Evolutionary conservation across 805 yeast species (phyloP), one percentile per base, ranked within the genome.

Genomic region (Clavispora asparagi): DNA sequence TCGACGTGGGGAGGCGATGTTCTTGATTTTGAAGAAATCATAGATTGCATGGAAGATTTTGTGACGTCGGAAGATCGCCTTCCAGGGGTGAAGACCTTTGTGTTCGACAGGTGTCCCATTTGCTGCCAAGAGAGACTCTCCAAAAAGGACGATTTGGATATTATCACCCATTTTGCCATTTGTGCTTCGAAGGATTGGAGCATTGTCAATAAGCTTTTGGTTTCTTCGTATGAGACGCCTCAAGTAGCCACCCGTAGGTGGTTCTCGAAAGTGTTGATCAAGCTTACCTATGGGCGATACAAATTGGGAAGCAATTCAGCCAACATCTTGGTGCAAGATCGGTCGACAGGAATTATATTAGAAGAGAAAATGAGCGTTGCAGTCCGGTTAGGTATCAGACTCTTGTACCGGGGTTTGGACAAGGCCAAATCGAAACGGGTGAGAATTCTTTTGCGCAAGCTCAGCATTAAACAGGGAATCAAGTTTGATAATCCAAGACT

Each of bases 361-460:
- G 98, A 92, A 61, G 99, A 92, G 58, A 89, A 89, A 57, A 92
- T 94, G 87, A 83, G 91, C 47, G 80, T 87, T 1, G 87, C 87
- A 57, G 94, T 94, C 10, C 73, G 97, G 41, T 61, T 94, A 32
- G 99, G 98, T 0, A 92, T 92, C 44, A 65, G 97, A 39, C 65
- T 92, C 39, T 68, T 92, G 2, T 92, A 92, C 64, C 81, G 83
- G 56, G 92, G 95, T 1, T 77, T 84, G 50, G 78, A 77, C 47
- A 71, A 74, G 39, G 83, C 85, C 3, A 84, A 79, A 51, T 67
- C 78, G 2, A 81, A 72, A 49, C 71, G 82, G 50, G 76, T 87
- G 33, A 76, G 85, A 44, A 69, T 64, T n/a, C 61, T 88, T 39
- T 67, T 94, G 56, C 76, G 74, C 46, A 78, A 79, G 45, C 64